Conservation (phyloP, 2,329 filamentous ascomycete species). For the Fusarium pininemorale region DNA sequence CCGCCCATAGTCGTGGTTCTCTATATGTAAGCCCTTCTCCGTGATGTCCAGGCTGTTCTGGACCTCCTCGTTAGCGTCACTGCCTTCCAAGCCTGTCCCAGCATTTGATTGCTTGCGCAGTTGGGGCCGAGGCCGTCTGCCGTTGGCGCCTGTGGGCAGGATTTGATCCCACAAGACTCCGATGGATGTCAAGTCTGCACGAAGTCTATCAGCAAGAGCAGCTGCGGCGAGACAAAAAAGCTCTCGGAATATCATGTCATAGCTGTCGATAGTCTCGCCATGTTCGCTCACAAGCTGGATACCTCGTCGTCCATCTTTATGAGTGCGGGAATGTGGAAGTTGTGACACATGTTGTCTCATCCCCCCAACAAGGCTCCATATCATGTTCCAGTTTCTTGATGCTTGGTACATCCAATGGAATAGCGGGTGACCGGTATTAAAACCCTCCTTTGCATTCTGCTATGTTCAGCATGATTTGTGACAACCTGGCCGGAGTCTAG, state of each 20-base stretch:
- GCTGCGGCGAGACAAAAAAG: constrained; percentile 83
- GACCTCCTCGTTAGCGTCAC: constrained; percentile 25
- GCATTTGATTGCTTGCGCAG: constrained; percentile 26
- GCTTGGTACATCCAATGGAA: constrained; percentile 91
- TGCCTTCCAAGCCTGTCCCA: constrained; percentile 18
- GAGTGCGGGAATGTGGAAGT: constrained; percentile 48
- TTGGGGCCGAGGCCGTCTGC: constrained; percentile 30
- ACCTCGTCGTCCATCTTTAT: constrained; percentile 34
- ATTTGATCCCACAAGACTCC: constrained; percentile 82
- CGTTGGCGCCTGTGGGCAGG: constrained; percentile 66
- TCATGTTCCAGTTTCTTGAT: constrained; percentile 77
- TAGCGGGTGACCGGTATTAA: constrained; percentile 78
- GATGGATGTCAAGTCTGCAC: constrained; percentile 68
- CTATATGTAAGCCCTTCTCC: constrained; percentile 51
- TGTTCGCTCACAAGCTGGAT: constrained; percentile 62
- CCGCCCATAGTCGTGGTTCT: constrained; percentile 62
- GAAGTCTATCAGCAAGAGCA: constrained; percentile 74
- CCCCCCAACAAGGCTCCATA: constrained; percentile 72
- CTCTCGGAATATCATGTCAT: constrained; percentile 81
- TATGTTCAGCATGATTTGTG: constrained; percentile 20
- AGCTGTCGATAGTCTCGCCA: constrained; percentile 70
- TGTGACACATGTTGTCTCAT: constrained; percentile 77
- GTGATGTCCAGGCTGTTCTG: constrained; percentile 47
- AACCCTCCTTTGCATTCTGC: constrained; percentile 70
- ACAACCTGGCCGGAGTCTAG: not conserved